phyloP scores from a whole-genome alignment of 129 eudicot genomes.

The Centella asiatica region DNA sequence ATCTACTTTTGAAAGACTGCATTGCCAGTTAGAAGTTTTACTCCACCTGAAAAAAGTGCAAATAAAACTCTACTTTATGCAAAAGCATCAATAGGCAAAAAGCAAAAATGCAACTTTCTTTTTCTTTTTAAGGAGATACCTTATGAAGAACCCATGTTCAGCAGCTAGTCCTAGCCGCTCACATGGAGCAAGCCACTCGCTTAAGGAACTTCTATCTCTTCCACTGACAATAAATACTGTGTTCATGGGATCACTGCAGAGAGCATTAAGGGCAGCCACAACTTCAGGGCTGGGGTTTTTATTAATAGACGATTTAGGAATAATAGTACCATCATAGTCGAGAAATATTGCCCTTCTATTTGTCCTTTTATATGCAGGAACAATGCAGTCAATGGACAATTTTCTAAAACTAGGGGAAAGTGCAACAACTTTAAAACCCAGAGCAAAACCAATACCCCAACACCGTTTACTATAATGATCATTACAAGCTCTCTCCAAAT shows the following conservation, averaged over 20 bases:
- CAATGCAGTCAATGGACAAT: constrained; percentile 42
- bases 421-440: constrained; percentile 59
- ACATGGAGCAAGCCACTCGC: constrained; percentile 73
- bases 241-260: constrained; percentile 68
- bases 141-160: constrained; percentile 73
- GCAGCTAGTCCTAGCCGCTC: constrained; percentile 71
- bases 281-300: constrained; percentile 54
- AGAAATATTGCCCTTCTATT: constrained; percentile 62
- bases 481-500: constrained; percentile 59
- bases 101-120: too few relatives aligned
- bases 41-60: constrained; percentile 42
- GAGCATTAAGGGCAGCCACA: constrained; percentile 34
- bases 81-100: background rate
- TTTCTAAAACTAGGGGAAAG: constrained; percentile 63
- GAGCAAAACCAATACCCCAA: constrained; percentile 80
- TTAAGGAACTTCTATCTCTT: constrained; percentile 46
- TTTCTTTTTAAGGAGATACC: constrained; percentile 29
- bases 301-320: constrained; percentile 44
- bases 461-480: constrained; percentile 61
- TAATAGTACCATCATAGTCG: constrained; percentile 78
- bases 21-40: constrained; percentile 48
- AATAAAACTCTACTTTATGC: background rate
- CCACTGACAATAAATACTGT: constrained; percentile 76
- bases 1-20: constrained; percentile 28
- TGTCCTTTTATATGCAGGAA: constrained; percentile 54